Percentiles rank a stretch among this genome's conserved stretches.
Conservation (phyloP, 2,329 filamentous ascomycete species). For the Thelonectria rubi region DNA sequence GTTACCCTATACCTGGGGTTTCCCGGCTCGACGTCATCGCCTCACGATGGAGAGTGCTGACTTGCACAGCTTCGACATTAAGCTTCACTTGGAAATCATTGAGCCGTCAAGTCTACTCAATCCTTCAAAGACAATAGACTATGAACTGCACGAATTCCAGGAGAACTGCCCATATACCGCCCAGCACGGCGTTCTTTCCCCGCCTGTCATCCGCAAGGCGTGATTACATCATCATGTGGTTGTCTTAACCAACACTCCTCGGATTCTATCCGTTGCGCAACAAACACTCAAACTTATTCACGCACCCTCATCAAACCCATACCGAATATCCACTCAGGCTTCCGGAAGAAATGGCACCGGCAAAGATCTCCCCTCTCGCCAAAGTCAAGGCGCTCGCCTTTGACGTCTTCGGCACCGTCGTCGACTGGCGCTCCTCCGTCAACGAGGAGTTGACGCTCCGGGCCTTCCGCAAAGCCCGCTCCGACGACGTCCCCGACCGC, state of each 20-base stretch:
- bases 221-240: background rate
- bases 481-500: slow-evolving; percentile 55
- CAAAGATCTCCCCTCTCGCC: slow-evolving; percentile 38
- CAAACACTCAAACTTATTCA: background rate
- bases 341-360: slow-evolving; percentile 38
- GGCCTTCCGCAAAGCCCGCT: slow-evolving; percentile 57
- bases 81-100: too few relatives aligned
- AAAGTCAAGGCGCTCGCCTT: slow-evolving; percentile 70
- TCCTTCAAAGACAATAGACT: too few relatives aligned
- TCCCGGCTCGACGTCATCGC: background rate
- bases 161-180: too few relatives aligned
- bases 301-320: too few relatives aligned
- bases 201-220: background rate
- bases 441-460: slow-evolving; percentile 64
- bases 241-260: background rate
- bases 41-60: too few relatives aligned
- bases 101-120: too few relatives aligned
- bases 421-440: slow-evolving; percentile 79
- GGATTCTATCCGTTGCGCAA: background rate
- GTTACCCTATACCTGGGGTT: background rate
- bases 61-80: too few relatives aligned
- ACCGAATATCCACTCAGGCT: background rate
- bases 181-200: background rate
- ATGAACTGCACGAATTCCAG: too few relatives aligned
- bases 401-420: slow-evolving; percentile 82